Conservation (phyloP, 2,329 filamentous ascomycete species). For the Fusarium sp. region DNA sequence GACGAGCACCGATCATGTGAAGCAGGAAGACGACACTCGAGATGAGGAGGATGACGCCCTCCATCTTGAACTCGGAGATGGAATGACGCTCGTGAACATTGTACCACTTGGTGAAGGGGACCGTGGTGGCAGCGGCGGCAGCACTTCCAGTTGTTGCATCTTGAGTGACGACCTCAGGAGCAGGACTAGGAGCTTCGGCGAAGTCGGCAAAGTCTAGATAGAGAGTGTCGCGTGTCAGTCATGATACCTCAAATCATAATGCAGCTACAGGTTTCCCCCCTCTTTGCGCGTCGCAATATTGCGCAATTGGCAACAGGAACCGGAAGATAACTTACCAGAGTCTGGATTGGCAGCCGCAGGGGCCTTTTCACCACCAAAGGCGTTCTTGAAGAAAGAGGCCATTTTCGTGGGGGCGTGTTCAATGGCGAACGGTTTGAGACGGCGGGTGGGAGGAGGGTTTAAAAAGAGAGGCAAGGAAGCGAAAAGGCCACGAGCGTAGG, state of each 20-base stretch:
- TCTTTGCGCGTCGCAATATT: constrained; percentile 35
- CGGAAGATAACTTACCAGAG: constrained; percentile 67
- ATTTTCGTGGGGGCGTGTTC: constrained; percentile 54
- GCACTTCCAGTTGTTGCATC: constrained; percentile 62
- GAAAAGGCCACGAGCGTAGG: constrained; percentile 41
- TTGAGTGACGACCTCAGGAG: constrained; percentile 63
- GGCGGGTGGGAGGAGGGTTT: constrained; percentile 30
- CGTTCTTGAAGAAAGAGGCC: constrained; percentile 73
- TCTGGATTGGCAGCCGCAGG: constrained; percentile 67
- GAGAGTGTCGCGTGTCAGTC: constrained; percentile 47
- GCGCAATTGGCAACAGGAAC: constrained; percentile 18
- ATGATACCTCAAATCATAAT: constrained; percentile 10
- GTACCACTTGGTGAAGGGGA: constrained; percentile 94
- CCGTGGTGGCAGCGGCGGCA: constrained; percentile 61
- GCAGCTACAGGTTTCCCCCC: constrained; percentile 3
- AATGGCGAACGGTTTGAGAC: constrained; percentile 34
- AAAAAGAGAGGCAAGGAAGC: constrained; percentile 36
- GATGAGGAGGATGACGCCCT: constrained; percentile 83
- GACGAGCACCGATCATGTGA: constrained; percentile 83
- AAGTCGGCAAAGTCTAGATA: constrained; percentile 91
- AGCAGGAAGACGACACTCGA: constrained; percentile 80
- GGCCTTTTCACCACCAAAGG: constrained; percentile 76
- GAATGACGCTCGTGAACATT: constrained; percentile 92
- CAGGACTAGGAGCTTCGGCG: constrained; percentile 79
- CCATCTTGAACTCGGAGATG: constrained; percentile 85